Evolutionary conservation across 2,329 filamentous ascomycete species (phyloP).

Genomic region (Penicillium vulpinum): DNA sequence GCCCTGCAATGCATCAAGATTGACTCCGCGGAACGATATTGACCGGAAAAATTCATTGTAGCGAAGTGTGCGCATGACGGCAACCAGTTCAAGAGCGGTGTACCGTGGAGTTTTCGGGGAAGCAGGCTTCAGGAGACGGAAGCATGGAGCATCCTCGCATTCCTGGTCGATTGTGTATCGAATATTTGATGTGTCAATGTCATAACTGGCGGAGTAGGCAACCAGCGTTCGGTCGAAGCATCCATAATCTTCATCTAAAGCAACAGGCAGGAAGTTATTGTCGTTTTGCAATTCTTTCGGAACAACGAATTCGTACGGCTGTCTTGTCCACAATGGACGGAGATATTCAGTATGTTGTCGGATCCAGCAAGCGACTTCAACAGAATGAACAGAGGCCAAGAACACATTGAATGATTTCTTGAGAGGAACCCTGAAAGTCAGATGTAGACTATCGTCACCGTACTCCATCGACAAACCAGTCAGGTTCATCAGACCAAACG

Average conservation of each 20-base stretch:
- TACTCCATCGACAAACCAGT: constrained; percentile 60
- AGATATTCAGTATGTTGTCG: constrained; percentile 62
- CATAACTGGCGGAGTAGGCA: constrained; percentile 69
- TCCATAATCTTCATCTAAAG: constrained; percentile 59
- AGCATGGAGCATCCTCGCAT: constrained; percentile 67
- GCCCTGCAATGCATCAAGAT: constrained; percentile 64
- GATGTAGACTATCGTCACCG: constrained; percentile 65
- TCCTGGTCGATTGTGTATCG: constrained; percentile 62
- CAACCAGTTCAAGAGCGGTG: constrained; percentile 62
- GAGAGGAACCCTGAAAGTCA: constrained; percentile 63
- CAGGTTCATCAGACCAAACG: constrained; percentile 65
- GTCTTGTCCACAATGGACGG: constrained; percentile 65
- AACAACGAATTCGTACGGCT: constrained; percentile 63
- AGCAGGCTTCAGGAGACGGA: constrained; percentile 61
- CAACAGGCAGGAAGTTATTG: constrained; percentile 47
- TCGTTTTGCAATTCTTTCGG: constrained; percentile 57
- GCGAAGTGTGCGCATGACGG: constrained; percentile 67
- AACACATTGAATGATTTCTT: constrained; percentile 57
- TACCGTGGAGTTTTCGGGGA: constrained; percentile 54
- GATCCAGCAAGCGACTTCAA: constrained; percentile 64
- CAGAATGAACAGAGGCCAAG: constrained; percentile 63
- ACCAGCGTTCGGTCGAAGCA: constrained; percentile 67
- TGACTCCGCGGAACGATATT: constrained; percentile 66
- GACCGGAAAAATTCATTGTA: constrained; percentile 70
- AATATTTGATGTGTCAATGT: constrained; percentile 66